A percentile compares a stretch with the other conserved stretches of the same genome.
These are phyloP conservation scores for Lipomyces orientalis DNA, from an alignment of 805 yeast genomes.

Conservation along the genomic window DNA sequence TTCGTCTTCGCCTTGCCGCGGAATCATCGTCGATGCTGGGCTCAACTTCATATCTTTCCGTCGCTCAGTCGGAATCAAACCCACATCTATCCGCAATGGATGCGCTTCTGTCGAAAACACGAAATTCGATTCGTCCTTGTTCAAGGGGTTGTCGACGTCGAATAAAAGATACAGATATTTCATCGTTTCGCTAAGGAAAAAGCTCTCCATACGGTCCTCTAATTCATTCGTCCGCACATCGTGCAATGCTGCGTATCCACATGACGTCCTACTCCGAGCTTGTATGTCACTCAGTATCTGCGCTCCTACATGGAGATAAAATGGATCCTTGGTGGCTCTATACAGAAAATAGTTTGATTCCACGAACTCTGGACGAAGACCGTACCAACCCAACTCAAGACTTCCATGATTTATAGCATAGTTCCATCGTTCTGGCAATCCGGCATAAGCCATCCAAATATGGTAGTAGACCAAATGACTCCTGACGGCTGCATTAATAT, in stretches of 20 bases:
- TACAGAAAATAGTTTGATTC: slow-evolving; percentile 87
- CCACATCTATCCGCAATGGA: slow-evolving; percentile 72
- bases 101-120: slow-evolving; percentile 90
- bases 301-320: slow-evolving; percentile 77
- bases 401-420: slow-evolving; percentile 41
- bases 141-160: slow-evolving; percentile 65
- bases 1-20: background rate
- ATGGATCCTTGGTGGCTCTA: slow-evolving; percentile 84
- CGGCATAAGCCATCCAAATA: slow-evolving; percentile 79
- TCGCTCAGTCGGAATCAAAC: slow-evolving; percentile 41
- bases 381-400: slow-evolving; percentile 67
- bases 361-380: slow-evolving; percentile 87
- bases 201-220: slow-evolving; percentile 89
- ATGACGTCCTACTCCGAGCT: slow-evolving; percentile 58
- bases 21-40: slow-evolving; percentile 3
- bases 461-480: slow-evolving; percentile 70
- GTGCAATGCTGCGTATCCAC: slow-evolving; percentile 83
- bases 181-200: slow-evolving; percentile 84
- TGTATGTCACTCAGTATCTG: slow-evolving; percentile 63
- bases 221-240: slow-evolving; percentile 65
- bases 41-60: slow-evolving; percentile 26
- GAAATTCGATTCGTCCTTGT: slow-evolving; percentile 49
- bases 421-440: slow-evolving; percentile 89
- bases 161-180: slow-evolving; percentile 82
- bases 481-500: slow-evolving; percentile 65